phyloP scores from a whole-genome alignment of 345 rosid species.

The Dipteronia dyeriana region DNA sequence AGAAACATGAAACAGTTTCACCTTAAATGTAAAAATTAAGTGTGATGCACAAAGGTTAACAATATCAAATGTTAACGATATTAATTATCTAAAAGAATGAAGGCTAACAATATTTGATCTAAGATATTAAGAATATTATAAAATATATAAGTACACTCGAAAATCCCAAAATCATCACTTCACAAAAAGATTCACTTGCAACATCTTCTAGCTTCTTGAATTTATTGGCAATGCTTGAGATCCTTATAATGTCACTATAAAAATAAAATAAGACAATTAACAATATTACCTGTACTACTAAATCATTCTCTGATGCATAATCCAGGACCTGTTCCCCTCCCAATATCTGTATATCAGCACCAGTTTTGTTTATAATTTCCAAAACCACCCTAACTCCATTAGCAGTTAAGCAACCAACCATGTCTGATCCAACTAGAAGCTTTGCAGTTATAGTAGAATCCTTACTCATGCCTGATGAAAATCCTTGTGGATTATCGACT shows the following conservation, averaged over 20 bases:
- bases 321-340: conserved; percentile 31
- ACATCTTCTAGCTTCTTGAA: neutral
- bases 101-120: neutral
- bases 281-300: conserved; percentile 51
- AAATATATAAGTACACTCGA: neutral
- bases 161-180: neutral
- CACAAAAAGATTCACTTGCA: neutral
- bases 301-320: conserved; percentile 40
- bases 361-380: conserved; percentile 35
- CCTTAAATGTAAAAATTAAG: neutral
- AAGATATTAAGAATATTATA: neutral
- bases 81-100: neutral
- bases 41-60: neutral
- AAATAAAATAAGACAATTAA: neutral
- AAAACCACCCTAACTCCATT: conserved; percentile 29
- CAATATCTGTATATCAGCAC: conserved; percentile 44
- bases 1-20: neutral
- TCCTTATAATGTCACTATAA: neutral
- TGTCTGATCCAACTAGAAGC: conserved; percentile 46
- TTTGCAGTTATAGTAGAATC: conserved; percentile 47
- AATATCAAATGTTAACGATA: neutral
- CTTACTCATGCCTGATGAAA: conserved; percentile 27
- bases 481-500: conserved; percentile 42
- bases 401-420: conserved; percentile 30
- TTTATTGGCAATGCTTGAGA: neutral